Conservation (phyloP, 1,139 yeast genomes). For the Martiniozyma asiatica region DNA sequence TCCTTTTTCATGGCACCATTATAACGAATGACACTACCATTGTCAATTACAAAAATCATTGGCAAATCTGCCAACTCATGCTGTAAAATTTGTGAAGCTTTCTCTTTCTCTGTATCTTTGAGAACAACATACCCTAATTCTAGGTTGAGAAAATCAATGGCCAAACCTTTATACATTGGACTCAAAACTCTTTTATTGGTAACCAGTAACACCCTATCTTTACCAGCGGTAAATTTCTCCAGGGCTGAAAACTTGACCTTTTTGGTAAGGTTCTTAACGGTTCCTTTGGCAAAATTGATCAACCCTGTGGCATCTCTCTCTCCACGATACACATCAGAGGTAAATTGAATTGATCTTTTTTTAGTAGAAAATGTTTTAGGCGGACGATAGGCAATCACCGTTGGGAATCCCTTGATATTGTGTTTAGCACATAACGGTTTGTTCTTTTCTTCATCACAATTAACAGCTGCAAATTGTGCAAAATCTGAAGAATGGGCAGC, state of each 20-base stretch:
- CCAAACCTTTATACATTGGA: conserved; percentile 58
- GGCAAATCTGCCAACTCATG: conserved; percentile 7
- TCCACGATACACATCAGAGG: conserved; percentile 58
- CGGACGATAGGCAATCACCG: conserved; percentile 70
- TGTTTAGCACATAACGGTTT: conserved; percentile 59
- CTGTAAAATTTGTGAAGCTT: conserved; percentile 6
- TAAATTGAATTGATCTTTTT: conserved; percentile 29
- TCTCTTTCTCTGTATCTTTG: conserved; percentile 6
- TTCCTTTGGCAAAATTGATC: conserved; percentile 42
- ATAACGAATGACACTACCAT: conserved; percentile 7
- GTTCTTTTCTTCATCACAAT: conserved; percentile 66
- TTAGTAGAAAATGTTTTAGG: conserved; percentile 36
- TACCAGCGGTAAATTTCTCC: conserved; percentile 18
- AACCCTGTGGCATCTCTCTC: conserved; percentile 52
- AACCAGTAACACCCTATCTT: conserved; percentile 33
- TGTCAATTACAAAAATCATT: conserved; percentile 10
- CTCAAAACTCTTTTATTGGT: conserved; percentile 39
- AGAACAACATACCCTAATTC: conserved; percentile 30
- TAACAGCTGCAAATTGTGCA: conserved; percentile 71
- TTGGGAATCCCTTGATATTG: conserved; percentile 67
- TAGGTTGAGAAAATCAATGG: conserved; percentile 52
- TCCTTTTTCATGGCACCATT: conserved; percentile 12
- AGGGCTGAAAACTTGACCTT: conserved; percentile 29
- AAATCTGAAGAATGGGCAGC: conserved; percentile 50
- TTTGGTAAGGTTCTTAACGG: conserved; percentile 64